Evolutionary conservation across 306 rosid species (phyloP).

Genomic region (Astragalus glycyphyllos): DNA sequence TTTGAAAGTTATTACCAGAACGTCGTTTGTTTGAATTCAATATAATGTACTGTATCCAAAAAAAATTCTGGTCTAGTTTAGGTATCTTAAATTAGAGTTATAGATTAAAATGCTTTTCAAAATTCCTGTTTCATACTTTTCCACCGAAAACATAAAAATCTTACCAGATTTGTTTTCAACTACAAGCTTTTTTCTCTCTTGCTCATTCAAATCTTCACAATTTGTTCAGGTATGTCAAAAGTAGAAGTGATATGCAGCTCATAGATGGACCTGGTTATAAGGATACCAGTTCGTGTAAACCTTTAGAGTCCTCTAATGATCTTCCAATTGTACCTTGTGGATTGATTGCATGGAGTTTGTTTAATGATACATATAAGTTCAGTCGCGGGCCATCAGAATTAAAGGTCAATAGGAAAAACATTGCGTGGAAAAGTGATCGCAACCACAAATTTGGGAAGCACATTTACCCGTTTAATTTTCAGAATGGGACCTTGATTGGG

Average conservation of each 20-base stretch:
- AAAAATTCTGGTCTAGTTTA: constrained; percentile 15
- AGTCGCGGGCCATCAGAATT: constrained; percentile 68
- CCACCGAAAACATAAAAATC: not conserved
- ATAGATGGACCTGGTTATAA: constrained; percentile 74
- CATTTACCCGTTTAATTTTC: constrained; percentile 93
- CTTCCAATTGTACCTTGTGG: constrained; percentile 92
- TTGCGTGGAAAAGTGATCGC: constrained; percentile 97
- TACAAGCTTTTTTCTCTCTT: constrained; percentile 35
- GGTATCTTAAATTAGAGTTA: constrained; percentile 12
- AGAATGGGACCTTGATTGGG: constrained; percentile 85
- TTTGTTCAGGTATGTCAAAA: constrained; percentile 83
- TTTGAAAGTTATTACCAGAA: constrained; percentile 32
- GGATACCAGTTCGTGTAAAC: constrained; percentile 72
- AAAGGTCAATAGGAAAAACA: constrained; percentile 80
- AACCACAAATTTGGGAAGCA: constrained; percentile 85
- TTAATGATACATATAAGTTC: constrained; percentile 79
- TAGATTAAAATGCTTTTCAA: constrained; percentile 4
- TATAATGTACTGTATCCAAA: not conserved
- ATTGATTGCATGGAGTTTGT: constrained; percentile 94
- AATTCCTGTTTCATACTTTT: constrained; percentile 19
- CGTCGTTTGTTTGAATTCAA: constrained; percentile 21
- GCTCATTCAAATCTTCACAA: constrained; percentile 38
- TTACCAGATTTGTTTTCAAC: constrained; percentile 22
- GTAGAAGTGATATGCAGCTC: constrained; percentile 86
- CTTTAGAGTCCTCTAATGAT: constrained; percentile 61